These are phyloP conservation scores for Annulohypoxylon nitens DNA, from an alignment of 495 filamentous ascomycete species.

Conservation along the genomic window DNA sequence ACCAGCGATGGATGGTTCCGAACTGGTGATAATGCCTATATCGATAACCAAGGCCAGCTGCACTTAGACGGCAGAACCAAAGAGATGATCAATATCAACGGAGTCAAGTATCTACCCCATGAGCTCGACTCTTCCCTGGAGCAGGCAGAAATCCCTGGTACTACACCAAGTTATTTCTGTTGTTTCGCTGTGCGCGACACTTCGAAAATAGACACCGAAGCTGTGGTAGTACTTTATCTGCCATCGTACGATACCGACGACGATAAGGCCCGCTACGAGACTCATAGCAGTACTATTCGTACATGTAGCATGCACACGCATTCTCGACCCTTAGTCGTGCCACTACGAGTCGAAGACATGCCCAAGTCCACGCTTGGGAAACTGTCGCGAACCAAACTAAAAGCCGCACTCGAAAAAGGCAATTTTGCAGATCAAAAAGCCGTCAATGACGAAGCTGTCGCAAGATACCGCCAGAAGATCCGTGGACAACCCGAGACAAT, in stretches of 20 bases:
- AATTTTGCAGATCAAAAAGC: constrained; percentile 44
- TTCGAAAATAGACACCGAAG: constrained; percentile 20
- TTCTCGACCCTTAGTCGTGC: constrained; percentile 20
- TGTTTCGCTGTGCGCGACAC: constrained; percentile 29
- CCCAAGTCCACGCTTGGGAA: constrained; percentile 64
- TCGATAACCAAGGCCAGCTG: constrained; percentile 65
- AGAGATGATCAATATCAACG: constrained; percentile 71
- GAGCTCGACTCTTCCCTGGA: constrained; percentile 60
- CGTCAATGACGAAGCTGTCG: constrained; percentile 17
- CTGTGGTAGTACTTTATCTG: constrained; percentile 22
- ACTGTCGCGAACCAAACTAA: constrained; percentile 60
- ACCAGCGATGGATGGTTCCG: constrained; percentile 75
- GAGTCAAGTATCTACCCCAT: constrained; percentile 60
- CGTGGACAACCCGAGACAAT: constrained; percentile 38
- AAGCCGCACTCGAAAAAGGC: constrained; percentile 51
- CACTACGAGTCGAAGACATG: constrained; percentile 30
- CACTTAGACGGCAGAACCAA: constrained; percentile 69
- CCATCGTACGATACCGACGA: constrained; percentile 14
- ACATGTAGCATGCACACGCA: constrained; percentile 27
- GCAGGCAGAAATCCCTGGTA: constrained; percentile 52
- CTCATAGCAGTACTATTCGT: constrained; percentile 26
- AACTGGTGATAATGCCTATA: constrained; percentile 70
- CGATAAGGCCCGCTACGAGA: constrained; percentile 20
- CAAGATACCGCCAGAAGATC: constrained; percentile 21
- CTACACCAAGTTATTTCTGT: constrained; percentile 42